Evolutionary conservation across 495 filamentous ascomycete species (phyloP).

Genomic region (Apodospora peruviana): DNA sequence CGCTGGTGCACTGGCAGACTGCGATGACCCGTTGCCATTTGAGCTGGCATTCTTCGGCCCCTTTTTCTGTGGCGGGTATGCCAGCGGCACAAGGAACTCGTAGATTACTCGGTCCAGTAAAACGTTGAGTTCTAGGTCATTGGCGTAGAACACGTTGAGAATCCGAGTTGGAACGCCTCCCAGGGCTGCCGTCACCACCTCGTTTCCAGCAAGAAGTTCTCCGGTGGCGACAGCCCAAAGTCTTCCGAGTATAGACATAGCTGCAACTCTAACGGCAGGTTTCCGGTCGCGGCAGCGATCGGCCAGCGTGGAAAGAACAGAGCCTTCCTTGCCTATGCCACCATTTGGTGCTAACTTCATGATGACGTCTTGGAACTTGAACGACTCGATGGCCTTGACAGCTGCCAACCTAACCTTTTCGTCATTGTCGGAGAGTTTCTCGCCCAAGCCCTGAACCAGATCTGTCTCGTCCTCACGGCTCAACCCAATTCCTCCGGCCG

Average conservation of each 20-base stretch:
- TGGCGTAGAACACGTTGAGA: conserved; percentile 83
- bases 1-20: conserved; percentile 37
- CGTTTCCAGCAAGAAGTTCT: conserved; percentile 79
- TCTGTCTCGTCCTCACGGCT: conserved; percentile 67
- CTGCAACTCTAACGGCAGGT: conserved; percentile 72
- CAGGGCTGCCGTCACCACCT: conserved; percentile 63
- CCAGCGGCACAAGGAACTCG: conserved; percentile 77
- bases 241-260: conserved; percentile 73
- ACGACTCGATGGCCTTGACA: conserved; percentile 70
- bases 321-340: conserved; percentile 60
- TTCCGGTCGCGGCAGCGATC: conserved; percentile 87
- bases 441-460: conserved; percentile 66
- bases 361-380: conserved; percentile 72
- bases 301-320: conserved; percentile 70
- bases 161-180: conserved; percentile 79
- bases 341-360: conserved; percentile 72
- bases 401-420: conserved; percentile 87
- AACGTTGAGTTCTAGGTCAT: conserved; percentile 79
- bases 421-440: conserved; percentile 81
- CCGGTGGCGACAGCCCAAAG: conserved; percentile 90
- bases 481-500: conserved; percentile 79
- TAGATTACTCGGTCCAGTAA: conserved; percentile 80
- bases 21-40: conserved; percentile 55
- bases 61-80: conserved; percentile 70
- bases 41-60: conserved; percentile 38